These are phyloP conservation scores for Xenoacremonium recifei DNA, from an alignment of 2,329 filamentous ascomycete species.

Conservation along the genomic window DNA sequence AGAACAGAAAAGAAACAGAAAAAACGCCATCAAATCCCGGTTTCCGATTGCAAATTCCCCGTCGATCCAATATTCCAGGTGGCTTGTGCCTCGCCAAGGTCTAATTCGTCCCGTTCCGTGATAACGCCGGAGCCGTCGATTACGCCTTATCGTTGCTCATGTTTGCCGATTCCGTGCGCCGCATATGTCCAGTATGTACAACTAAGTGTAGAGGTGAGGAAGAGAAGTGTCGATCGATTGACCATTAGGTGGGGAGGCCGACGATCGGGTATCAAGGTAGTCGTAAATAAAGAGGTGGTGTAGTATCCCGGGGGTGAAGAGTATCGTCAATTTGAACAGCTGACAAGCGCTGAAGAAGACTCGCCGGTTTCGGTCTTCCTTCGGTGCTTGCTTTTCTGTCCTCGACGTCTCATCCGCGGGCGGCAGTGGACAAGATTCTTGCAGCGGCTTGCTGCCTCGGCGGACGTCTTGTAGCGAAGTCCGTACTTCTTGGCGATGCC, in stretches of 20 bases:
- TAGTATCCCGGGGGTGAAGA: too few relatives aligned
- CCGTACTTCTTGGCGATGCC: slow-evolving; percentile 21
- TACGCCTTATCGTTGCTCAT: slow-evolving; percentile 4
- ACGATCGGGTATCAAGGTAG: too few relatives aligned
- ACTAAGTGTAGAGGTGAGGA: too few relatives aligned
- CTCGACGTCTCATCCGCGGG: slow-evolving; percentile 26
- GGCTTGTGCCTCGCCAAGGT: slow-evolving; percentile 16
- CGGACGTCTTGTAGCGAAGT: slow-evolving; percentile 20
- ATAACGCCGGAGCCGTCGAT: slow-evolving; percentile 18
- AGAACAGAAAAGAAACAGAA: too few relatives aligned
- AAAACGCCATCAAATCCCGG: slow-evolving; percentile 15
- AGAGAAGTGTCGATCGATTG: too few relatives aligned
- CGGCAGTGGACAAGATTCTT: slow-evolving; percentile 20
- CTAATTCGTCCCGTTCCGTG: slow-evolving; percentile 9
- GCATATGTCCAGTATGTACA: too few relatives aligned
- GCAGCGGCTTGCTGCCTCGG: slow-evolving; percentile 23
- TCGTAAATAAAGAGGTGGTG: too few relatives aligned
- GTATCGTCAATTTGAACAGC: too few relatives aligned
- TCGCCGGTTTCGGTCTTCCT: too few relatives aligned
- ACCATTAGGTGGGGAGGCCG: too few relatives aligned
- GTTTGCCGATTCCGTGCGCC: slow-evolving; percentile 10
- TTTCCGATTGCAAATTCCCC: slow-evolving; percentile 3
- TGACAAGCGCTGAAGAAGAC: too few relatives aligned
- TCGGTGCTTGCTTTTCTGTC: slow-evolving; percentile 15
- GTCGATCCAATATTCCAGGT: slow-evolving; percentile 7